These are phyloP conservation scores for Fraxinus platypoda DNA, from an alignment of 305 asterid genomes.

Conservation along the genomic window DNA sequence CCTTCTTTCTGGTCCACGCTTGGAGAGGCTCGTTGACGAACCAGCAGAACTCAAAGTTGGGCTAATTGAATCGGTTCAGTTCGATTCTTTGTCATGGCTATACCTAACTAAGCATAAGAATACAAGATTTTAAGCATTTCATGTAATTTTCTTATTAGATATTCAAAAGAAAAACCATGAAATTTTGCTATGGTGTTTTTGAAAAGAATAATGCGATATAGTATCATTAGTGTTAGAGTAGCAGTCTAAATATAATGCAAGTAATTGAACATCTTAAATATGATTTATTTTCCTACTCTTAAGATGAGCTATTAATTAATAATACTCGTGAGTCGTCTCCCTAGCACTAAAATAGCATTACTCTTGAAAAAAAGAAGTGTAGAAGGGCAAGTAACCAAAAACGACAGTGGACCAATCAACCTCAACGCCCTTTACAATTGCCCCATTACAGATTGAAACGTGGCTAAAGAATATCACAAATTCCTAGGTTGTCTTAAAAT, in stretches of 20 bases:
- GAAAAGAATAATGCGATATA: too few relatives aligned
- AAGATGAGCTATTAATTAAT: too few relatives aligned
- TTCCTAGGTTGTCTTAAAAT: not conserved
- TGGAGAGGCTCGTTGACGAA: not conserved
- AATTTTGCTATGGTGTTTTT: too few relatives aligned
- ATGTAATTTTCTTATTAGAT: not conserved
- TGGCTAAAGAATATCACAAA: not conserved
- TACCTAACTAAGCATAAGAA: not conserved
- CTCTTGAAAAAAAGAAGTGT: not conserved
- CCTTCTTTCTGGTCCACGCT: not conserved
- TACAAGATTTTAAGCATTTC: not conserved
- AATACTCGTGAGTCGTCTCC: too few relatives aligned
- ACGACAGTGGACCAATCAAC: not conserved
- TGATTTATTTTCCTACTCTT: too few relatives aligned
- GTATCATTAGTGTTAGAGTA: too few relatives aligned
- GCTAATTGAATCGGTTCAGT: not conserved
- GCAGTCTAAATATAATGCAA: too few relatives aligned
- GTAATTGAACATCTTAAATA: too few relatives aligned
- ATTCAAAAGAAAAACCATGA: too few relatives aligned
- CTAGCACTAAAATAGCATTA: too few relatives aligned
- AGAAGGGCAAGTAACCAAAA: not conserved
- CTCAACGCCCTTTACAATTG: not conserved
- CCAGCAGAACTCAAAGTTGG: not conserved
- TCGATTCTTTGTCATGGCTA: not conserved
- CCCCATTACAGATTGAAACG: not conserved